Base-by-base conservation (phyloP, 495 filamentous ascomycete species). In the Thermochaetoides thermophila region DNA sequence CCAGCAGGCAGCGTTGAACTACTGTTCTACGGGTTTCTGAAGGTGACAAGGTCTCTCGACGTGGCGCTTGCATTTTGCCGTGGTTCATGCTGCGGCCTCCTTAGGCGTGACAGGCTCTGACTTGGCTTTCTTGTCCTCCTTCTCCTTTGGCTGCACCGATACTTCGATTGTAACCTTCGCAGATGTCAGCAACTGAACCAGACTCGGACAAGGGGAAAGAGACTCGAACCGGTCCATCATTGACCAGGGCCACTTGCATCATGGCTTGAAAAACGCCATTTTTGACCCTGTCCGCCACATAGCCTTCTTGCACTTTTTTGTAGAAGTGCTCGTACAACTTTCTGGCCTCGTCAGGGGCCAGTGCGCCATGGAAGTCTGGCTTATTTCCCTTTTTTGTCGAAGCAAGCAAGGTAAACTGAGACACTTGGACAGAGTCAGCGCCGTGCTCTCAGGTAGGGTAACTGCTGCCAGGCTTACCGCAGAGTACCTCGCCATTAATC, bases 241-340 rank as follows among this genome's bases (percentile, higher is more conserved):
- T 96, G 22, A 92, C 76, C 16, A 94, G 51, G 38, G 81, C 80
- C 37, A 95, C 89, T 46, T 95, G 80, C 89, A 96, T 99, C 85
- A 94, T 94, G 32, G 91, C 89, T 46, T 93, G 86, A 53, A 96
- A 99, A 22, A 93, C 74, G 10, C 91, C 91, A 49, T 96, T 78
- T 48, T 91, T 85, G 38, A 99, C 85, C 42, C 70, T 78, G 11
- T 84, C 83, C 6, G 71, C 53, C 4, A 59, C 53, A 51, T 96
- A 91, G 3, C 71, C 56, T 42, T 78, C 68, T 39, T 79, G 66
- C 16, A 94, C 73, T 40, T 78, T 78, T n/a, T 61, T 51, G 37
- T 82, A 70, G 59, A 99, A 93, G 37, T 72, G 61, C 25, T 82
- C 68, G 57, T 99, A 99, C 14, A 96, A 64, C 21, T 61, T 65